Evolutionary conservation across 305 asterid genomes (phyloP).

Genomic region (Withania somnifera): DNA sequence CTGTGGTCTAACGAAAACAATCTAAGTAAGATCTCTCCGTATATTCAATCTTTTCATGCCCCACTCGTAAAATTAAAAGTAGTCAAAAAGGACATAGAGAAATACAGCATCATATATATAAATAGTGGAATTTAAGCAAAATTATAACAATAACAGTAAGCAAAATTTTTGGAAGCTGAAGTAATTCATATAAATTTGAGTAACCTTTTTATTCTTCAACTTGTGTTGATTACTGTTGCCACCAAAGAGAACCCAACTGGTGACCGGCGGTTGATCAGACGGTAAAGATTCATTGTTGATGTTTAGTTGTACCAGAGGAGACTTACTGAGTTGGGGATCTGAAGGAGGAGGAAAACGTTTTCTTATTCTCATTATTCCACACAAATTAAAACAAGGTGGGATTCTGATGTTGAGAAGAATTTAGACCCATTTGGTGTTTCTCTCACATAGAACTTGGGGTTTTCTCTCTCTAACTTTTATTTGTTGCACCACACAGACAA

Average conservation of each 20-base stretch:
- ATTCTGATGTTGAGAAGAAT: neutral
- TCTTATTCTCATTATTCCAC: constrained; percentile 47
- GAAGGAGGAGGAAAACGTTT: constrained; percentile 32
- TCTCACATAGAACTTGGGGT: constrained; percentile 6
- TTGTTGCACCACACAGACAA: constrained; percentile 62
- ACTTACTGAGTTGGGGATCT: constrained; percentile 44
- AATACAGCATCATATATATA: no score
- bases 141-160: neutral
- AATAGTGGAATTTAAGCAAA: no score
- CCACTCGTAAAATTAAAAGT: no score
- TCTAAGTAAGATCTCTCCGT: no score
- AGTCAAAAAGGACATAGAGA: no score
- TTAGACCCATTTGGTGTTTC: no score
- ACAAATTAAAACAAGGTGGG: neutral
- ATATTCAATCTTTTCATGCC: no score
- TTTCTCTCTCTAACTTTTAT: constrained; percentile 64
- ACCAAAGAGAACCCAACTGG: constrained; percentile 20
- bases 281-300: constrained; percentile 1
- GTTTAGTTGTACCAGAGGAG: constrained; percentile 20
- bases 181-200: neutral
- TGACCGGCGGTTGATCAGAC: constrained; percentile 14
- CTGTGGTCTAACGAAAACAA: neutral
- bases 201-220: constrained; percentile 24
- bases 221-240: neutral
- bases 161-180: neutral